phyloP scores from a whole-genome alignment of 345 rosid species.

The Excoecaria agallocha region DNA sequence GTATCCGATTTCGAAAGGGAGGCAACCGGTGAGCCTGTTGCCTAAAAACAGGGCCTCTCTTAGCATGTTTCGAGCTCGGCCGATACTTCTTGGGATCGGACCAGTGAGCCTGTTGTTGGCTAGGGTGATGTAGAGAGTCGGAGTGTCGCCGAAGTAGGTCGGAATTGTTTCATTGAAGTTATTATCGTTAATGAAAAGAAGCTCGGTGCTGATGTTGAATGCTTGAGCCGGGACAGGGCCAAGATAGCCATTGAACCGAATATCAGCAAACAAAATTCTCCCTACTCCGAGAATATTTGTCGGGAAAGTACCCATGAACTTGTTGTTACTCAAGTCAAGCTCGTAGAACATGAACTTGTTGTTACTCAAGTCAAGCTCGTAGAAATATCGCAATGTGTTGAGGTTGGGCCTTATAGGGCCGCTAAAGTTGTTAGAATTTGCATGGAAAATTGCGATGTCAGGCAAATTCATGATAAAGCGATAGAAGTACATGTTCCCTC shows the following conservation, averaged over 20 bases:
- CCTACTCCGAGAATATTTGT: slow-evolving; percentile 17
- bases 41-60: slow-evolving; percentile 23
- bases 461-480: slow-evolving; percentile 27
- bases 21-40: slow-evolving; percentile 28
- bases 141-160: slow-evolving; percentile 24
- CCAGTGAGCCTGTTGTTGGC: slow-evolving; percentile 31
- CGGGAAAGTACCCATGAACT: slow-evolving; percentile 22
- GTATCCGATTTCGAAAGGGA: slow-evolving; percentile 31
- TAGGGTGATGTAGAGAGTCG: slow-evolving; percentile 27
- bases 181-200: slow-evolving; percentile 33
- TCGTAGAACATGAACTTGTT: slow-evolving; percentile 24
- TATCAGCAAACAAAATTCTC: slow-evolving; percentile 20
- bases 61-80: slow-evolving; percentile 20
- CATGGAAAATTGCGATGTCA: slow-evolving; percentile 40
- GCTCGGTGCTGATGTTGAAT: slow-evolving; percentile 28
- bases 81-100: slow-evolving; percentile 31
- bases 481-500: slow-evolving; percentile 6
- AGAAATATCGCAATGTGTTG: slow-evolving; percentile 18
- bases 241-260: slow-evolving; percentile 26
- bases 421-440: slow-evolving; percentile 41
- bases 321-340: slow-evolving; percentile 36
- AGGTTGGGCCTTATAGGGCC: slow-evolving; percentile 1
- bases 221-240: slow-evolving; percentile 21
- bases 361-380: slow-evolving; percentile 33
- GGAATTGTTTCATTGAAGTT: slow-evolving; percentile 20